Conservation (phyloP, 257 asterid genomes). For the Leonotis leonurus region DNA sequence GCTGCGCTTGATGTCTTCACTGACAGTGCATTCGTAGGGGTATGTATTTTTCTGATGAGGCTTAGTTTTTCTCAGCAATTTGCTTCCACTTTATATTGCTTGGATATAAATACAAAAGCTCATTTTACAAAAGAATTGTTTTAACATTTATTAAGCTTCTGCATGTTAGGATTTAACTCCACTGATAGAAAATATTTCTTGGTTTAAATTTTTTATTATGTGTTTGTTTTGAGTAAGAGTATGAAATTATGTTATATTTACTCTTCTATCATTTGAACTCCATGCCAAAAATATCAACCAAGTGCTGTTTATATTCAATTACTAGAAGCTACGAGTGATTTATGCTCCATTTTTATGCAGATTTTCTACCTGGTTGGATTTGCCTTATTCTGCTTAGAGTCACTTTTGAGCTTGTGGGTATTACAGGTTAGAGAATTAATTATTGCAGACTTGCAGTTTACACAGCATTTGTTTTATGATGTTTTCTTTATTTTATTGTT, state of each 20-base stretch:
- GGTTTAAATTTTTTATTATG: background rate
- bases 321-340: background rate
- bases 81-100: background rate
- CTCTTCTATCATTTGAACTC: background rate
- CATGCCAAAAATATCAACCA: background rate
- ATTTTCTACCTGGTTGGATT: constrained; percentile 83
- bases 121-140: background rate
- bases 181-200: background rate
- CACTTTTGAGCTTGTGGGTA: constrained; percentile 81
- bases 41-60: constrained; percentile 31
- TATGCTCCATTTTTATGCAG: constrained; percentile 33
- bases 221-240: background rate
- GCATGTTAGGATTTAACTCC: background rate
- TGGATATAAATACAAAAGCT: background rate
- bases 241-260: background rate
- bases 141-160: background rate
- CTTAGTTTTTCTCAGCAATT: background rate
- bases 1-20: constrained; percentile 88
- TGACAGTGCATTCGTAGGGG: constrained; percentile 78
- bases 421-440: constrained; percentile 62
- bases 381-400: constrained; percentile 72
- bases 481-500: background rate
- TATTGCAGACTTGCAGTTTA: constrained; percentile 1
- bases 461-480: background rate
- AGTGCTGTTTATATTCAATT: background rate